Base-by-base conservation (phyloP, 768 basidiomycete species). In the Agaricus blazei region DNA sequence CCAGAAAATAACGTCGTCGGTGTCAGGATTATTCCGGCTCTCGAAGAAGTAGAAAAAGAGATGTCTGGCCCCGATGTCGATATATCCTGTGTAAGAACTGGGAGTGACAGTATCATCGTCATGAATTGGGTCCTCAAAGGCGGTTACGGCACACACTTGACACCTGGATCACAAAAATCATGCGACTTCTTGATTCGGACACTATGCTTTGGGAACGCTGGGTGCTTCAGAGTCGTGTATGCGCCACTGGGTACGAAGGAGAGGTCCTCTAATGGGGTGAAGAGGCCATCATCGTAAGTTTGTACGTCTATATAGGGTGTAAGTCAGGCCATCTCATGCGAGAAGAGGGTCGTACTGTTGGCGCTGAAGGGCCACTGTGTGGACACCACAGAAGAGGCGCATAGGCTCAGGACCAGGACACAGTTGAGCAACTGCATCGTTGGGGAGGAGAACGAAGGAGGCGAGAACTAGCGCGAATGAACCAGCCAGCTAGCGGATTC, bases 1-100 rank as follows among this genome's bases (percentile, higher is more conserved):
- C 78, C 78, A 79, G 62, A 84, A 80, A 9, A 84, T 80, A 7
- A 85, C 78, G 59, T 84, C 82, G 64, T 84, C 83, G 52, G 70
- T 78, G 36, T 75, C 76, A 4, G 85, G 83, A 57, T 84, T 71
- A 49, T 68, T 77, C 48, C 89, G 71, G 54, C 82, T 85, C 65
- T 90, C 86, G 64, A 90, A 90, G 66, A 89, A 89, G 70, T 87
- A 87, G 73, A 89, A 89, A 64, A 85, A 86, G 15, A 86, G 59
- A 62, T 85, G 85, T 4, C 83, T 74, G 4, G 82, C 73, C 63
- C 81, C 72, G 44, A 84, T 74, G 57, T 87, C 85, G 52, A 87
- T 83, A 60, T 87, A 87, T 9, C 85, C 85, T 0, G 84, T 84
- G 63, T 82, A 87, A 1, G 76, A 69, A 19, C 81, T 84, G 43